Conservation (phyloP, 1,284 basidiomycete species). For the Tremellales sp. region DNA sequence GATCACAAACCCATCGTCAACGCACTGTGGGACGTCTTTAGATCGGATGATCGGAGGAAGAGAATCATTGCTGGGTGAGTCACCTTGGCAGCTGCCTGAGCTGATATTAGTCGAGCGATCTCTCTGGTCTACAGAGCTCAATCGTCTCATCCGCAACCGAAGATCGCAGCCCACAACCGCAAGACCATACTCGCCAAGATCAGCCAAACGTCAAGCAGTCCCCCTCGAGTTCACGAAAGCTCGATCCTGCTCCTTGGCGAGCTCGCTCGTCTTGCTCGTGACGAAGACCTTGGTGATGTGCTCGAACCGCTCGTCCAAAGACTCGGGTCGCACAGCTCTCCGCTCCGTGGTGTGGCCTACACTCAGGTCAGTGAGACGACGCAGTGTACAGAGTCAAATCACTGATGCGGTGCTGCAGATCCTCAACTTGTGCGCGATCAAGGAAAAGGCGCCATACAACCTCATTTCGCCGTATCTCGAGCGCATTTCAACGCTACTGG, state of each 20-base stretch:
- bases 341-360: conserved; percentile 65
- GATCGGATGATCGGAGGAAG: conserved; percentile 13
- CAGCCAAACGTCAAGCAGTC: not conserved
- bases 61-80: conserved; percentile 24
- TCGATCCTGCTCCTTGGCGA: conserved; percentile 25
- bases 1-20: conserved; percentile 5
- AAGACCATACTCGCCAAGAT: not conserved
- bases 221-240: conserved; percentile 19
- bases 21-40: conserved; percentile 10
- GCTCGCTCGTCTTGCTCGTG: conserved; percentile 53
- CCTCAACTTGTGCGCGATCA: not conserved
- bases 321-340: conserved; percentile 62
- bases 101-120: conserved; percentile 14
- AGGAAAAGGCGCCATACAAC: conserved; percentile 60
- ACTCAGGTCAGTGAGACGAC: conserved; percentile 56
- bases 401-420: conserved; percentile 15
- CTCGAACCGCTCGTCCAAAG: conserved; percentile 66
- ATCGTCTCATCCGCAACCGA: conserved; percentile 6
- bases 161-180: conserved; percentile 9
- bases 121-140: conserved; percentile 13
- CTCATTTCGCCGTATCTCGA: conserved; percentile 68
- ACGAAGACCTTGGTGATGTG: conserved; percentile 58
- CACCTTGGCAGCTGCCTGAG: not conserved
- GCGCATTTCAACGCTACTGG: conserved; percentile 63
- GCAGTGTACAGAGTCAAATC: conserved; percentile 56